Percentiles rank a stretch among this genome's conserved stretches.
Evolutionary conservation across 495 filamentous ascomycete species (phyloP).

Genomic region (Saxispiralis lemnorum): DNA sequence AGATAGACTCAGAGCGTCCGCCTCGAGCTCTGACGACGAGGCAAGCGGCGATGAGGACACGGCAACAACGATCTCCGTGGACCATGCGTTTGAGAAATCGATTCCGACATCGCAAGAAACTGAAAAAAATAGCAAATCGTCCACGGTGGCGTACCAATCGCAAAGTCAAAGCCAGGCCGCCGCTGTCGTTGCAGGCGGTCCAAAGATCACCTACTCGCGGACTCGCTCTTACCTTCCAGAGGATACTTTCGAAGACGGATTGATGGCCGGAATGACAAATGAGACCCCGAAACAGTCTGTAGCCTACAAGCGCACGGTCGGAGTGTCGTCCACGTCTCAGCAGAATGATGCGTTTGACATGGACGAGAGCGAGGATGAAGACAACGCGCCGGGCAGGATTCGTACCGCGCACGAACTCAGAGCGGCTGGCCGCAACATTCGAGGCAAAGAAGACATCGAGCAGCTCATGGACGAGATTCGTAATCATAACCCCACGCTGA

Average conservation of each 20-base stretch:
- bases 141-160: not conserved
- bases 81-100: not conserved
- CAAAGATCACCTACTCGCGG: constrained; percentile 43
- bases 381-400: constrained; percentile 31
- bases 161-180: constrained; percentile 7
- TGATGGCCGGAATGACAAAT: constrained; percentile 13
- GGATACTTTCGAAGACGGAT: constrained; percentile 17
- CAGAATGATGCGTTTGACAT: constrained; percentile 13
- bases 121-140: not conserved
- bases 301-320: not conserved
- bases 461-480: constrained; percentile 73
- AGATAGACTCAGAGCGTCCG: constrained; percentile 18
- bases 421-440: constrained; percentile 66
- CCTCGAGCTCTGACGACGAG: constrained; percentile 5
- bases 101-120: not conserved
- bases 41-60: not conserved
- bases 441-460: constrained; percentile 64
- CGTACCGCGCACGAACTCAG: constrained; percentile 80
- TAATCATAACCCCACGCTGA: constrained; percentile 29
- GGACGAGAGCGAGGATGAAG: constrained; percentile 28
- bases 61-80: not conserved
- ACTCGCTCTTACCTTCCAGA: constrained; percentile 44
- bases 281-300: not conserved
- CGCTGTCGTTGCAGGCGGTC: constrained; percentile 14
- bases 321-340: not conserved